Evolutionary conservation across 192 early-diverging fungal species (phyloP), one percentile per base, ranked within the genome.

Genomic region (Glomus cerebriforme): DNA sequence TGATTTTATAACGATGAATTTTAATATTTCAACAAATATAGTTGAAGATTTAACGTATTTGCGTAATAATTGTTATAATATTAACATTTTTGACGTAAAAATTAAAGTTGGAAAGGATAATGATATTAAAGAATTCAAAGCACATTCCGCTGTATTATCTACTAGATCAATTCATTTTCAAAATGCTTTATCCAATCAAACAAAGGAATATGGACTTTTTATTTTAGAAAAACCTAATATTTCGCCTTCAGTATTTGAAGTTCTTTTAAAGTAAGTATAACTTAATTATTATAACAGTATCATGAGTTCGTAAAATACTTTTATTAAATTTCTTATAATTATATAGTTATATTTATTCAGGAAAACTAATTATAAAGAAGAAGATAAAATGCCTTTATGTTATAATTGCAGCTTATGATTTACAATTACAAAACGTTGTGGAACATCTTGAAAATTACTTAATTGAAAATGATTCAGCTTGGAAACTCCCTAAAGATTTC

Each of bases 191-290:
- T 71, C 43, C 2, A 29, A n/a, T 39, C 35, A 43, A 22, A 9
- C 19, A 47, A 15, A 43, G n/a, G 37, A n/a, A 22, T 15, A 43
- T 10, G 37, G 37, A 39, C 17, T 71, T 5, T 39, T 43, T 19
- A 35, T 47, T 26, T 71, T 71, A n/a, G 24, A 37, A 13, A 47
- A 71, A 37, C 69, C 69, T 1, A 71, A 71, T 71, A 43, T 71
- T 47, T 37, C 69, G 19, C 69, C 69, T 47, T 24, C n/a, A 31
- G 24, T 71, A n/a, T 47, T 71, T 47, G 24, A 47, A 47, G 24
- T 71, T 47, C 22, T 71, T 29, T 47, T 71, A 27, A 71, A 47
- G 69, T 71, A 27, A 71, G 32, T 27, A 27, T 27, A 43, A 2
- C 6, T 39, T 12, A 43, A 43, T 43, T 43, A 43, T 43, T 43